Evolutionary conservation across 805 yeast species (phyloP).

Genomic region (Barnettozyma californica): DNA sequence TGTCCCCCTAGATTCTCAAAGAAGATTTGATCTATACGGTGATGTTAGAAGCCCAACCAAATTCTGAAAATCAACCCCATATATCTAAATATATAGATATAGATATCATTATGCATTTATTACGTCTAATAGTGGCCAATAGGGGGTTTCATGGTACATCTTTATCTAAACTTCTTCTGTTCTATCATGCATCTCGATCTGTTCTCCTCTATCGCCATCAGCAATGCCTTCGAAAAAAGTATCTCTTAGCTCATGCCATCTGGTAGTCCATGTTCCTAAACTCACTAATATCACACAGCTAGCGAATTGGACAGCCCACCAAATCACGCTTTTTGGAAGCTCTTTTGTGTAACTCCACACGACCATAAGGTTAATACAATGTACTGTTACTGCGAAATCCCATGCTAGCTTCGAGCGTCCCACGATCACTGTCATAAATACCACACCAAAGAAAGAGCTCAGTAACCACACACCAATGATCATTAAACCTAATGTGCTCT

Average conservation of each 20-base stretch:
- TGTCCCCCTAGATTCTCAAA: conserved; percentile 62
- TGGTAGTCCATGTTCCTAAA: conserved; percentile 82
- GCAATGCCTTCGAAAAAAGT: conserved; percentile 84
- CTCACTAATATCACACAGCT: conserved; percentile 67
- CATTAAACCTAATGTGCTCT: conserved; percentile 76
- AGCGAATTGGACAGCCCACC: conserved; percentile 79
- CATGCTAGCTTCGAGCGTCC: conserved; percentile 92
- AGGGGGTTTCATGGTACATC: background rate
- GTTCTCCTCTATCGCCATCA: conserved; percentile 41
- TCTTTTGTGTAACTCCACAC: conserved; percentile 59
- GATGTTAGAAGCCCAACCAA: conserved; percentile 29
- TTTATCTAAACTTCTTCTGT: conserved; percentile 1
- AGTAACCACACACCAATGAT: conserved; percentile 73
- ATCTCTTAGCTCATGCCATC: conserved; percentile 87
- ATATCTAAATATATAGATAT: too few relatives aligned
- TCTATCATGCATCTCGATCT: conserved; percentile 23
- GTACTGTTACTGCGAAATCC: conserved; percentile 95
- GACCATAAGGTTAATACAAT: conserved; percentile 67
- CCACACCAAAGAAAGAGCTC: conserved; percentile 76
- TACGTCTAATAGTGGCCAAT: background rate
- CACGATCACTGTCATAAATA: conserved; percentile 80
- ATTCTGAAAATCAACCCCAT: background rate
- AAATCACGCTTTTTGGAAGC: conserved; percentile 65
- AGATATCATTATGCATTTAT: too few relatives aligned
- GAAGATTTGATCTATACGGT: conserved; percentile 53